Evolutionary conservation across 495 filamentous ascomycete genomes (phyloP), one percentile per base, ranked within the genome.

Genomic region (Jackrogersella multiformis): DNA sequence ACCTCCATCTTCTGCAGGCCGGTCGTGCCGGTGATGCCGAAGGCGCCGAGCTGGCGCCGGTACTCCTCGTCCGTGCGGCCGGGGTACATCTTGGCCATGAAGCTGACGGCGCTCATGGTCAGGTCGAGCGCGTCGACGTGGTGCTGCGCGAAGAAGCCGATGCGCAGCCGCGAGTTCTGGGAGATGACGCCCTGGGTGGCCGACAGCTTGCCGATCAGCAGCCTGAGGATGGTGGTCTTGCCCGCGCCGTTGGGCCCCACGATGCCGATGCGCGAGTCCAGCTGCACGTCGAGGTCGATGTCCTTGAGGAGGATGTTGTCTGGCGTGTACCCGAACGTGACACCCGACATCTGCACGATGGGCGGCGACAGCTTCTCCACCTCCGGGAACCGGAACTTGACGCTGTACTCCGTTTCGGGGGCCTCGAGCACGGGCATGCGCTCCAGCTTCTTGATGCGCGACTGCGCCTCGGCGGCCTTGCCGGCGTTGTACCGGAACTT

Each of bases 401-500:
- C 95, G 28, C 86, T 91, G 81, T 99, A 99, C 76, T 97, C 96
- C 54, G 86, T 87, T 78, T 99, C 95, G 3, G 95, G 95, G 2
- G 92, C 80, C 72, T 97, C 90, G 21, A 98, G 86, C 2, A 96
- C 82, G 0, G 96, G 96, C 89, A 99, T 96, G 68, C 89, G 92
- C 77, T 99, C 96, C 24, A 99, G 85, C 76, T 99, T 99, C 83
- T 99, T 99, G 84, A 99, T 98, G 61, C 95, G 86, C 0, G 93
- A 97, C 72, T 99, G 95, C 1, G 95, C 95, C 82, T 99, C 95
- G 13, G 94, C 97, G 0, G 96, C 97, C 74, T 99, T 99, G 71
- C 96, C 95, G 12, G 95, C 95, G 75, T 99, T 99, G 87, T 99
- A 99, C 24, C 95, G 89, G 86, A 99, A 98, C 79, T 99, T 99